Evolutionary conservation across 1,284 basidiomycete genomes (phyloP).

Genomic region (Anthracocystis setariae): DNA sequence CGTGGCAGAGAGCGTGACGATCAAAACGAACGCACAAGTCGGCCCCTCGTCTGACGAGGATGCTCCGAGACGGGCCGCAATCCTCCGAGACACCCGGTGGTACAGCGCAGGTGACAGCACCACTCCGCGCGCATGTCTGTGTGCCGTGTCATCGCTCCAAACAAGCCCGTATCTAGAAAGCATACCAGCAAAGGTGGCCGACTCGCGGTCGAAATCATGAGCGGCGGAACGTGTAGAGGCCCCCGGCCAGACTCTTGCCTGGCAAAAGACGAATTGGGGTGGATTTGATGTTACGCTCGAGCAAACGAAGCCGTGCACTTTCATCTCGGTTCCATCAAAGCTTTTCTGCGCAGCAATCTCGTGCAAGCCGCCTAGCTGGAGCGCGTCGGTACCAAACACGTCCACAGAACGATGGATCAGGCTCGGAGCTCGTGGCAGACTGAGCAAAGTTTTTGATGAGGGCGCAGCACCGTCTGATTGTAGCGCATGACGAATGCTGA

Average conservation of each 20-base stretch:
- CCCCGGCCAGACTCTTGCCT: conserved; percentile 15
- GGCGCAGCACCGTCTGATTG: conserved; percentile 2
- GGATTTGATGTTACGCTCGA: not conserved
- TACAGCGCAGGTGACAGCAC: conserved; percentile 11
- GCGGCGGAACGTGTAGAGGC: not conserved
- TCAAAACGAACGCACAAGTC: conserved; percentile 9
- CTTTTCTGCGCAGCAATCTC: not conserved
- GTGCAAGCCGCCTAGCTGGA: not conserved
- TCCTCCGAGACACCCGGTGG: conserved; percentile 10
- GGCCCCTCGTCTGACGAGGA: not conserved
- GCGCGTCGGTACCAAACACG: conserved; percentile 6
- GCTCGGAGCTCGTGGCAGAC: conserved; percentile 5
- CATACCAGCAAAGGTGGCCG: conserved; percentile 8
- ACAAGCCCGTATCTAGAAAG: conserved; percentile 11
- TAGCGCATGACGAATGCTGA: conserved; percentile 9
- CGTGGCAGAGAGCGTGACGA: not conserved
- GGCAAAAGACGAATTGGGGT: conserved; percentile 15
- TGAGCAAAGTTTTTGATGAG: conserved; percentile 9
- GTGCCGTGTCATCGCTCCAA: conserved; percentile 7
- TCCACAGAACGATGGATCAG: conserved; percentile 14
- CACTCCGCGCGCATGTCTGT: not conserved
- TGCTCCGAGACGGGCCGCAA: not conserved
- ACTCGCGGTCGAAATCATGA: conserved; percentile 4
- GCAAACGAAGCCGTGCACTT: conserved; percentile 12
- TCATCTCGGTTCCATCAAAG: conserved; percentile 13